phyloP scores from a whole-genome alignment of 331 rosid genomes.

The Dryas integrifolia region DNA sequence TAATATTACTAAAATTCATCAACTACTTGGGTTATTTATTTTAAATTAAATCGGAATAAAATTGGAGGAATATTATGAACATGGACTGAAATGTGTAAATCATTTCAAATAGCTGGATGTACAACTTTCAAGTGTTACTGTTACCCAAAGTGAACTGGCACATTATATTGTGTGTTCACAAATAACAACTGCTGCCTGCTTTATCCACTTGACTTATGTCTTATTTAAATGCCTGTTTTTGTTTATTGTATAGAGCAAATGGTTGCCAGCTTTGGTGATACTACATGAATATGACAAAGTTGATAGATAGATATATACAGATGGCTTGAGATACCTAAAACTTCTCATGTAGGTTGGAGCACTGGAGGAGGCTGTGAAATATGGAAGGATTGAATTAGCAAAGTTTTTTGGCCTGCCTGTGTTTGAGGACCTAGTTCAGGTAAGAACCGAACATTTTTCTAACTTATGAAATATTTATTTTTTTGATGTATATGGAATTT shows the following conservation, averaged over 20 bases:
- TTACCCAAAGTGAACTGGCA: background rate
- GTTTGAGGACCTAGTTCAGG: conserved; percentile 82
- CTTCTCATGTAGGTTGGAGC: conserved; percentile 61
- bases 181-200: background rate
- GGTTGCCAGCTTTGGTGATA: background rate
- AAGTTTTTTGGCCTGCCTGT: conserved; percentile 58
- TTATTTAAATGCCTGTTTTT: background rate
- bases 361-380: conserved; percentile 84
- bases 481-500: background rate
- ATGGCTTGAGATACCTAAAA: conserved; percentile 22
- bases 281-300: background rate
- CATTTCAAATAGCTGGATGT: conserved; percentile 1
- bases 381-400: conserved; percentile 75
- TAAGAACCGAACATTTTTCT: background rate
- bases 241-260: background rate
- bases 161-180: background rate
- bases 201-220: background rate
- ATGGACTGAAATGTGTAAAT: background rate
- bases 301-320: background rate
- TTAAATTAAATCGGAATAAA: background rate
- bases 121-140: background rate
- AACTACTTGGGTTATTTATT: background rate
- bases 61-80: background rate
- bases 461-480: background rate
- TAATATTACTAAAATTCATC: conserved; percentile 2